phyloP scores from a whole-genome alignment of 1,284 basidiomycete species.

The Apiotrichum brassicae region DNA sequence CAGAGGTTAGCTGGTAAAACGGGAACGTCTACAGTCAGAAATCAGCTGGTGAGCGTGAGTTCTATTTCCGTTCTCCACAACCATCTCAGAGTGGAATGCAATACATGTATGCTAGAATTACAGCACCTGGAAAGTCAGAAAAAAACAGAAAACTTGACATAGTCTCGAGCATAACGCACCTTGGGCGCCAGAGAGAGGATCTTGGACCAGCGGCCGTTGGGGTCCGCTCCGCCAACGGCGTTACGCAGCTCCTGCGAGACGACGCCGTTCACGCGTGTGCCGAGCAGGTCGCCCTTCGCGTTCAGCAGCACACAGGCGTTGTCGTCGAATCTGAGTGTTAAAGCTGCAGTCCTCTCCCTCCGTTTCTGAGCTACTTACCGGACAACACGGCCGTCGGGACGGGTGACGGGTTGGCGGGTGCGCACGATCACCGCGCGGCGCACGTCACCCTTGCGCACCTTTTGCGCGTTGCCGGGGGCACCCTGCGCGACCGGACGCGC shows the following conservation, averaged over 20 bases:
- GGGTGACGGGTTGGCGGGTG: slow-evolving; percentile 51
- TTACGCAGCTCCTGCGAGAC: slow-evolving; percentile 80
- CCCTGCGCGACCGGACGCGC: slow-evolving; percentile 64
- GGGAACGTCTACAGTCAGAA: no score
- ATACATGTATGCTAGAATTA: slow-evolving; percentile 5
- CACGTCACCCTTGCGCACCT: slow-evolving; percentile 88
- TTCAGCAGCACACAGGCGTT: slow-evolving; percentile 94
- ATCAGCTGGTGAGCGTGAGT: no score
- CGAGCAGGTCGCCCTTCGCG: slow-evolving; percentile 94
- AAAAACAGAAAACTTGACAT: no score
- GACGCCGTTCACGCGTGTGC: slow-evolving; percentile 87
- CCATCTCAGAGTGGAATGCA: slow-evolving; percentile 5
- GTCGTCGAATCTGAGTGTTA: slow-evolving; percentile 67
- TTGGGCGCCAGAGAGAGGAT: slow-evolving; percentile 87
- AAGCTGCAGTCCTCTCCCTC: neutral
- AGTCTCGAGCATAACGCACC: slow-evolving; percentile 50
- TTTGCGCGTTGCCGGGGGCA: slow-evolving; percentile 45
- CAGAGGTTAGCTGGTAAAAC: no score
- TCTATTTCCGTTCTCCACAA: no score
- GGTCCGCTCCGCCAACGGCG: slow-evolving; percentile 40
- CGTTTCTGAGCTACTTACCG: slow-evolving; percentile 31
- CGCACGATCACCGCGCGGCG: slow-evolving; percentile 91
- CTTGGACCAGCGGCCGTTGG: slow-evolving; percentile 79
- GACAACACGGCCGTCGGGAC: slow-evolving; percentile 42
- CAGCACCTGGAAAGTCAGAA: slow-evolving; percentile 2